These are phyloP conservation scores for Metschnikowia continentalis DNA, from an alignment of 805 yeast genomes.

Conservation along the genomic window DNA sequence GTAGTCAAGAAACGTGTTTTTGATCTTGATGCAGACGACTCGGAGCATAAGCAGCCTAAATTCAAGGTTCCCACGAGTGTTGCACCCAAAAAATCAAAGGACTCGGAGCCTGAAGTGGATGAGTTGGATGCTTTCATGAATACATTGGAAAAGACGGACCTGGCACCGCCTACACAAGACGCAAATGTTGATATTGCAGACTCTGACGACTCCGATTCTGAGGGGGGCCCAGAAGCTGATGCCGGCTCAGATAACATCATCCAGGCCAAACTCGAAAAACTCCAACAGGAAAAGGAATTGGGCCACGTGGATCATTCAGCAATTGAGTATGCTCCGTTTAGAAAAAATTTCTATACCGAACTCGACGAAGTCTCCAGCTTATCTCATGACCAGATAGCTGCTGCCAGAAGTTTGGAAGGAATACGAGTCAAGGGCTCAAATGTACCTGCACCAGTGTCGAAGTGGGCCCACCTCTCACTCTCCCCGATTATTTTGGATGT, in stretches of 20 bases:
- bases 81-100: neutral
- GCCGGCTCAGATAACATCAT: slow-evolving; percentile 23
- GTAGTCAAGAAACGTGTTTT: slow-evolving; percentile 1
- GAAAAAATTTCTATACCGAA: slow-evolving; percentile 60
- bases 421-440: slow-evolving; percentile 58
- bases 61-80: slow-evolving; percentile 21
- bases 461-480: slow-evolving; percentile 82
- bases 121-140: slow-evolving; percentile 26
- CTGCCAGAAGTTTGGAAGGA: slow-evolving; percentile 55
- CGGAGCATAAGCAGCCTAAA: slow-evolving; percentile 11
- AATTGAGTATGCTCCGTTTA: slow-evolving; percentile 49
- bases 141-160: slow-evolving; percentile 1
- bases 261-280: slow-evolving; percentile 35
- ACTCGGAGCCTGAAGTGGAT: slow-evolving; percentile 9
- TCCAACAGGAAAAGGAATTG: slow-evolving; percentile 49
- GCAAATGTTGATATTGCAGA: slow-evolving; percentile 8
- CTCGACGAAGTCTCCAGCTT: slow-evolving; percentile 49
- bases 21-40: slow-evolving; percentile 29
- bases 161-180: neutral
- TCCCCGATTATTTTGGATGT: slow-evolving; percentile 54
- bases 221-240: neutral
- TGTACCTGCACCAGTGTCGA: slow-evolving; percentile 61
- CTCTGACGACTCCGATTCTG: slow-evolving; percentile 24
- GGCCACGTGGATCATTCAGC: slow-evolving; percentile 44
- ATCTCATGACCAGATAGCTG: slow-evolving; percentile 52